phyloP scores from a whole-genome alignment of 495 filamentous ascomycete species.

The Neurospora sp. region DNA sequence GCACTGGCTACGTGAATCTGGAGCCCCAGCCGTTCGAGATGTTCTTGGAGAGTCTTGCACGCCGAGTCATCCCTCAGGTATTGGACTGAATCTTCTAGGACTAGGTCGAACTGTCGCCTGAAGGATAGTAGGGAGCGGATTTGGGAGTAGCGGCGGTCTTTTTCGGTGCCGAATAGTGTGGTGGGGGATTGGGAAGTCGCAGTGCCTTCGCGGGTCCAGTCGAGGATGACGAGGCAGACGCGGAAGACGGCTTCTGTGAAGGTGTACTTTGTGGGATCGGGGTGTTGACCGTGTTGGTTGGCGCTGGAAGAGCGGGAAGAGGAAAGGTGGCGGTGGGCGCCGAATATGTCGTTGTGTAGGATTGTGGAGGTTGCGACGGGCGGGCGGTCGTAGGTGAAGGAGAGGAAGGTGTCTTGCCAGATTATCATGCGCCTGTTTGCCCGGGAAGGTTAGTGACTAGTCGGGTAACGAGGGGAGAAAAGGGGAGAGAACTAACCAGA shows the following conservation, averaged over 20 bases:
- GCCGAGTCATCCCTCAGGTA: not conserved
- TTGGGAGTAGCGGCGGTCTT: not conserved
- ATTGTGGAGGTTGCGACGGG: not conserved
- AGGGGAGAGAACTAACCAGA: not conserved
- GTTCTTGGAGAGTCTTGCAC: not conserved
- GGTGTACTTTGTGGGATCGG: not conserved
- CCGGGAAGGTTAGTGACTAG: not conserved
- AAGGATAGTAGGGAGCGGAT: not conserved
- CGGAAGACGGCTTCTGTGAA: conserved; percentile 1
- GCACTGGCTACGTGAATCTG: not conserved
- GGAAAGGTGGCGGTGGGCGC: not conserved
- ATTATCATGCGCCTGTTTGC: conserved; percentile 1
- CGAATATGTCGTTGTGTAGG: not conserved
- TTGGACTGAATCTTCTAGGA: not conserved
- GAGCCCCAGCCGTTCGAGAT: not conserved
- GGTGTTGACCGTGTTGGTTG: not conserved
- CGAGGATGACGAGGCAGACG: not conserved
- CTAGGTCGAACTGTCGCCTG: not conserved
- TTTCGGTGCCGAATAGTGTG: not conserved
- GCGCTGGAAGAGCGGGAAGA: not conserved
- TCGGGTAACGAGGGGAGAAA: not conserved
- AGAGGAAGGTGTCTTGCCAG: conserved; percentile 1
- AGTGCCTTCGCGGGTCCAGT: not conserved
- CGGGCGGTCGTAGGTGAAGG: conserved; percentile 1
- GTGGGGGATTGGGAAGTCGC: not conserved